phyloP scores from a whole-genome alignment of 306 rosid species.

The Fagus crenata region DNA sequence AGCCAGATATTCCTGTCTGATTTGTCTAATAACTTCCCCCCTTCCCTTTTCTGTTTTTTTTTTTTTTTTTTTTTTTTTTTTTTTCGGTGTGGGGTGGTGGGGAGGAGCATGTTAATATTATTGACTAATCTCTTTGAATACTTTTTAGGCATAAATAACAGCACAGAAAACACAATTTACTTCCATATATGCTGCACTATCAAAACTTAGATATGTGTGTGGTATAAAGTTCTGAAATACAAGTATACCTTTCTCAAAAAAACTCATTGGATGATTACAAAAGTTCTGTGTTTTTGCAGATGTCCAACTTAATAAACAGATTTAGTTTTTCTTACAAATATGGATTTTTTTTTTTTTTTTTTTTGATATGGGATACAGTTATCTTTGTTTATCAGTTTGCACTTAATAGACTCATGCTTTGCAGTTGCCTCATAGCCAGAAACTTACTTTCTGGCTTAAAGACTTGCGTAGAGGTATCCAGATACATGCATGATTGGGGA shows the following conservation, averaged over 20 bases:
- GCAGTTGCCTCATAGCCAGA: conserved; percentile 96
- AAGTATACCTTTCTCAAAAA: too few species aligned
- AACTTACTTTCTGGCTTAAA: conserved; percentile 92
- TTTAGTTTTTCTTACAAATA: conserved; percentile 13
- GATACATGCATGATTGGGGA: conserved; percentile 75
- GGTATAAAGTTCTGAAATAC: too few species aligned
- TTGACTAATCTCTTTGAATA: too few species aligned
- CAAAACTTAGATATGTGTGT: too few species aligned
- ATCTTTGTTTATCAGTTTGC: conserved; percentile 13
- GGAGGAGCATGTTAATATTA: too few species aligned
- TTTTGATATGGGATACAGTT: conserved; percentile 10
- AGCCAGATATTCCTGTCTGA: neutral
- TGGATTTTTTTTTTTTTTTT: conserved; percentile 1
- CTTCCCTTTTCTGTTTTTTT: neutral
- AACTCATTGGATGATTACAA: neutral
- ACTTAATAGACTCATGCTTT: conserved; percentile 35
- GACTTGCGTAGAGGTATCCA: conserved; percentile 82
- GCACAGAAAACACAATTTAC: too few species aligned
- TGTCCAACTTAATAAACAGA: conserved; percentile 1
- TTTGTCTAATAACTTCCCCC: neutral
- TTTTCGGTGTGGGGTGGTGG: neutral
- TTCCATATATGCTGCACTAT: too few species aligned
- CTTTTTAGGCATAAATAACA: too few species aligned
- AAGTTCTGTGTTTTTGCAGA: neutral
- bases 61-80: neutral